These are phyloP conservation scores for Sclerotinia spermophila DNA, from an alignment of 2,329 filamentous ascomycete genomes.

Conservation along the genomic window DNA sequence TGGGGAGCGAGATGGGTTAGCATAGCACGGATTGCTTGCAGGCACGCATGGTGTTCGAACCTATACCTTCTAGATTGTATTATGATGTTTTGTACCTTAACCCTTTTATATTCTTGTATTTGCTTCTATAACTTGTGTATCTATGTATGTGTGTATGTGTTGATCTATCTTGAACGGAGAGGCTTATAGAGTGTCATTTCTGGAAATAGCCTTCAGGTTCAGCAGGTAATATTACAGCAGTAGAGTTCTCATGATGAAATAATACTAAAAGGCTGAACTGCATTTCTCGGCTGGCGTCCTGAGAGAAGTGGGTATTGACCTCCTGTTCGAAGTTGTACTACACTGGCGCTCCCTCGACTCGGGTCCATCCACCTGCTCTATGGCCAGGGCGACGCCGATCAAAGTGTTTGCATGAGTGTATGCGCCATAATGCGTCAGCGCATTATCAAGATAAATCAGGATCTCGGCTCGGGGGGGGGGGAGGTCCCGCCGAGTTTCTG, in stretches of 20 bases:
- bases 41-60: constrained; percentile 21
- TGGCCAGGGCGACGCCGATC: constrained; percentile 13
- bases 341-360: background rate
- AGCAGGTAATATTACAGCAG: background rate
- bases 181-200: background rate
- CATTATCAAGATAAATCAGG: background rate
- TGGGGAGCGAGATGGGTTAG: constrained; percentile 25
- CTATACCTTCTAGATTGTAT: constrained; percentile 30
- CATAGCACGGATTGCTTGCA: constrained; percentile 21
- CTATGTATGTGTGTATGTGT: background rate
- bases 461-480: background rate
- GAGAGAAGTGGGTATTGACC: background rate
- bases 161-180: background rate
- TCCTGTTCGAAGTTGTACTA: background rate
- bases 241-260: background rate
- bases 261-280: background rate
- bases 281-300: background rate
- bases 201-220: background rate
- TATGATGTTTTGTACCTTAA: constrained; percentile 20
- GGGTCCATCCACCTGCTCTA: background rate
- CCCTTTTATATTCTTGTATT: constrained; percentile 6
- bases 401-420: background rate
- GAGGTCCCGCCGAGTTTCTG: background rate
- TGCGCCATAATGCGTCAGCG: background rate
- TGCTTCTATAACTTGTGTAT: background rate